These are phyloP conservation scores for Paracorniculantispora psalliotae DNA, from an alignment of 2,329 filamentous ascomycete genomes.

Conservation along the genomic window DNA sequence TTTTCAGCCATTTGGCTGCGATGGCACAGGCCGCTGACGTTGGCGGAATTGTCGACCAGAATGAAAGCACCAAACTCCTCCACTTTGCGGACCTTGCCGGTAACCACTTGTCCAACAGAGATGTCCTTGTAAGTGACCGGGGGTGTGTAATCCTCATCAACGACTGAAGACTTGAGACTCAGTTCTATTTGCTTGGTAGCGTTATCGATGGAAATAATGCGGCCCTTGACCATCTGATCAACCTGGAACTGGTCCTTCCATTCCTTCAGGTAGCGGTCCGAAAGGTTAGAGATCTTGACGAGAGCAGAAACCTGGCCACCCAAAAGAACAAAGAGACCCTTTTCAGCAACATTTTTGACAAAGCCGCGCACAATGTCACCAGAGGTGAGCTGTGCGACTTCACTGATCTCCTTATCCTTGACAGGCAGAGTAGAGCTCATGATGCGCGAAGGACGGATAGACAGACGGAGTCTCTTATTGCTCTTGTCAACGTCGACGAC, in stretches of 20 bases:
- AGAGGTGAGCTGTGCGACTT: conserved; percentile 63
- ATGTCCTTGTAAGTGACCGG: conserved; percentile 72
- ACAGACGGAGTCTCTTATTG: conserved; percentile 82
- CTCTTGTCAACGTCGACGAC: conserved; percentile 72
- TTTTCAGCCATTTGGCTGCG: conserved; percentile 87
- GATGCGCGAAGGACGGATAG: conserved; percentile 79
- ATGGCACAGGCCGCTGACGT: conserved; percentile 91
- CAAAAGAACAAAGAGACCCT: conserved; percentile 80
- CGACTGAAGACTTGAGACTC: conserved; percentile 78
- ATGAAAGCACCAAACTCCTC: conserved; percentile 96
- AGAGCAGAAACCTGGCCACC: conserved; percentile 77
- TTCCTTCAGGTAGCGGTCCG: conserved; percentile 86
- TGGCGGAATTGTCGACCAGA: conserved; percentile 77
- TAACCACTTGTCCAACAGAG: conserved; percentile 73
- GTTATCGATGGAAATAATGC: conserved; percentile 68
- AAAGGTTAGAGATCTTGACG: conserved; percentile 82
- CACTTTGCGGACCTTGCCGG: conserved; percentile 87
- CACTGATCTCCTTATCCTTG: conserved; percentile 73
- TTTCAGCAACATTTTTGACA: conserved; percentile 82
- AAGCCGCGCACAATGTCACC: conserved; percentile 87
- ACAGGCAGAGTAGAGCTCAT: conserved; percentile 79
- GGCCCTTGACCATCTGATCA: conserved; percentile 86
- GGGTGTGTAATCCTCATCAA: conserved; percentile 73
- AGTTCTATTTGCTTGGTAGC: conserved; percentile 71
- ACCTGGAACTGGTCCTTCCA: conserved; percentile 88